Evolutionary conservation across 73 alveolate species (phyloP).

Genomic region (Paramecium biaurelia): DNA sequence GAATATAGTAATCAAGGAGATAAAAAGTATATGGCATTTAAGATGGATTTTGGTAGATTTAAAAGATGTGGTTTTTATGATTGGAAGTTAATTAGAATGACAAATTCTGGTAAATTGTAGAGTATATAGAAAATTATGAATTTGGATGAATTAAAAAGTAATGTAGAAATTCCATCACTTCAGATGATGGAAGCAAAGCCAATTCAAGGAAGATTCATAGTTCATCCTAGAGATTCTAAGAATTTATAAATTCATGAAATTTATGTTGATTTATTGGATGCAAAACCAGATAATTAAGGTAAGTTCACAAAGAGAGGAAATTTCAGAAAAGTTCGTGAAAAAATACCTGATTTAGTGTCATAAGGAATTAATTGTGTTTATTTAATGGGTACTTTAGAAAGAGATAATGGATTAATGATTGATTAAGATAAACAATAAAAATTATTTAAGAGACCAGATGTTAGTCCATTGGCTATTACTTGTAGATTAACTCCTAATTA

Average conservation of each 20-base stretch:
- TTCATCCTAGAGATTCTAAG: constrained; percentile 87
- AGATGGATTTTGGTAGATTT: constrained; percentile 81
- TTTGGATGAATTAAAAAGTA: constrained; percentile 23
- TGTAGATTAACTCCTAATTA: constrained; percentile 84
- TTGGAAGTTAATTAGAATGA: constrained; percentile 88
- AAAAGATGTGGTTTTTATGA: constrained; percentile 98
- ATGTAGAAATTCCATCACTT: constrained; percentile 47
- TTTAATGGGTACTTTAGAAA: constrained; percentile 94
- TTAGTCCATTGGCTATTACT: constrained; percentile 93
- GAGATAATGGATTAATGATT: constrained; percentile 84
- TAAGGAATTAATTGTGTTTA: constrained; percentile 89
- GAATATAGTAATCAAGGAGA: constrained; percentile 58
- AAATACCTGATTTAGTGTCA: constrained; percentile 73
- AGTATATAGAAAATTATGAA: constrained; percentile 42
- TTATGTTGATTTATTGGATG: constrained; percentile 90
- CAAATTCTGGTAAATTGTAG: constrained; percentile 57
- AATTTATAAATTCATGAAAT: constrained; percentile 92
- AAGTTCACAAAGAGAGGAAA: constrained; percentile 84
- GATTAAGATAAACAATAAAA: constrained; percentile 67
- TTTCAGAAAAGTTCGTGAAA: constrained; percentile 80
- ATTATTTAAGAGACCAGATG: constrained; percentile 78
- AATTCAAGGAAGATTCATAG: constrained; percentile 94
- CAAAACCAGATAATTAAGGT: constrained; percentile 86
- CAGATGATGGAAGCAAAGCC: constrained; percentile 61
- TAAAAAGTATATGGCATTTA: constrained; percentile 56